Evolutionary conservation across 2,329 filamentous ascomycete genomes (phyloP).

Genomic region (Cladophialophora immunda): DNA sequence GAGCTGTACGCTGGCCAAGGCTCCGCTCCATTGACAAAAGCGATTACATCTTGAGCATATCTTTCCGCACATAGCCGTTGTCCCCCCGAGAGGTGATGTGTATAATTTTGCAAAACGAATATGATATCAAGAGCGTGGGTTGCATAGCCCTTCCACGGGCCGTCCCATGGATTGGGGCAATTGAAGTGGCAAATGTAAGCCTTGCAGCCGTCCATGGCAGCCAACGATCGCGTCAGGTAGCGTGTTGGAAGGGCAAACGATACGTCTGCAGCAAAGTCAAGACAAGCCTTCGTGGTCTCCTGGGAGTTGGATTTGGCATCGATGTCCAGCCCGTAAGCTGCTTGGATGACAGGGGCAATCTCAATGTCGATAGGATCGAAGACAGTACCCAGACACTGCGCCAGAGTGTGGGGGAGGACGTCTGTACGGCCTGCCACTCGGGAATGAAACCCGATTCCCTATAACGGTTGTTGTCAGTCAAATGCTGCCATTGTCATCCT

Average conservation of each 20-base stretch:
- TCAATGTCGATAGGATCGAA: too few relatives aligned
- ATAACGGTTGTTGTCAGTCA: too few relatives aligned
- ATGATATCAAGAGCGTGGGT: slow-evolving; percentile 1
- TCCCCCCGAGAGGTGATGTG: background rate
- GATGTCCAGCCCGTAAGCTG: too few relatives aligned
- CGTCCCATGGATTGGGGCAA: background rate
- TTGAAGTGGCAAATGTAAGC: slow-evolving; percentile 7
- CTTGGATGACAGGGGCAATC: too few relatives aligned
- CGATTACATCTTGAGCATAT: background rate
- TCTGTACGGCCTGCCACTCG: slow-evolving; percentile 1
- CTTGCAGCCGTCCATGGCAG: background rate
- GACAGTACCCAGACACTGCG: too few relatives aligned
- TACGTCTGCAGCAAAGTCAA: too few relatives aligned
- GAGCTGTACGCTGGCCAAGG: too few relatives aligned
- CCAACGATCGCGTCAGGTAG: background rate
- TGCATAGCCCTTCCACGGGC: background rate
- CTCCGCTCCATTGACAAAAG: too few relatives aligned
- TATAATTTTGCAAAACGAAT: slow-evolving; percentile 1
- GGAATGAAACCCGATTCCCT: slow-evolving; percentile 9
- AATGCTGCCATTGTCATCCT: too few relatives aligned
- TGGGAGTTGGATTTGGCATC: too few relatives aligned
- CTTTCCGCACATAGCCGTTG: background rate
- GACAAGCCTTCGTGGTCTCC: too few relatives aligned
- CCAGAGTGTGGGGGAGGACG: too few relatives aligned
- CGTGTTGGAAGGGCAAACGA: slow-evolving; percentile 1